Evolutionary conservation across 2,329 filamentous ascomycete genomes (phyloP).

Genomic region (Fusarium poae): DNA sequence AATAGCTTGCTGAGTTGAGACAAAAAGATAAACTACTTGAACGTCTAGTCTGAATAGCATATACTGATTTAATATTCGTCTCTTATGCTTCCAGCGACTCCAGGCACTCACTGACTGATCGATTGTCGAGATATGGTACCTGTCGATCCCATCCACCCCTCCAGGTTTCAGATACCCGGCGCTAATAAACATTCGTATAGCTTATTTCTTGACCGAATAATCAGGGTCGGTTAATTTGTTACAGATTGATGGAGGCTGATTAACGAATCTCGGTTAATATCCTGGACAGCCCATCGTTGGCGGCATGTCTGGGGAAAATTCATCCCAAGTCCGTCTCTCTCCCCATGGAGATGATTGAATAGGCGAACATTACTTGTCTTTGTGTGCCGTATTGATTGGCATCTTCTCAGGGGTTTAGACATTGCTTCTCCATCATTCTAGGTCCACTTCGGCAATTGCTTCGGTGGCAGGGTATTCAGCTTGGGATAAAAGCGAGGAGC

Average conservation of each 20-base stretch:
- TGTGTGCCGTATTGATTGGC: background rate
- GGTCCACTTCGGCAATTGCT: background rate
- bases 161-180: constrained; percentile 40
- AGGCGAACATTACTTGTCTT: background rate
- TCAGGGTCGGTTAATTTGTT: background rate
- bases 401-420: background rate
- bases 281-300: background rate
- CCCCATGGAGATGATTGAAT: background rate
- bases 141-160: constrained; percentile 13
- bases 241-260: constrained; percentile 1
- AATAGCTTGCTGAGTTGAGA: too few species aligned
- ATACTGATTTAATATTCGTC: too few species aligned
- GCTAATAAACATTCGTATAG: constrained; percentile 10
- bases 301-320: background rate
- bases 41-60: background rate
- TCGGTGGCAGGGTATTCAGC: background rate
- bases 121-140: background rate
- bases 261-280: constrained; percentile 2
- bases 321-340: background rate
- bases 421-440: background rate
- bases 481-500: too few species aligned
- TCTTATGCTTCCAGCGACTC: too few species aligned
- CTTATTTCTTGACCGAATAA: background rate
- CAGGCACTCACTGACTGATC: background rate
- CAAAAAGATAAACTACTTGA: background rate